These are phyloP conservation scores for Coniferiporia weirii DNA, from an alignment of 1,284 basidiomycete genomes.

Conservation along the genomic window DNA sequence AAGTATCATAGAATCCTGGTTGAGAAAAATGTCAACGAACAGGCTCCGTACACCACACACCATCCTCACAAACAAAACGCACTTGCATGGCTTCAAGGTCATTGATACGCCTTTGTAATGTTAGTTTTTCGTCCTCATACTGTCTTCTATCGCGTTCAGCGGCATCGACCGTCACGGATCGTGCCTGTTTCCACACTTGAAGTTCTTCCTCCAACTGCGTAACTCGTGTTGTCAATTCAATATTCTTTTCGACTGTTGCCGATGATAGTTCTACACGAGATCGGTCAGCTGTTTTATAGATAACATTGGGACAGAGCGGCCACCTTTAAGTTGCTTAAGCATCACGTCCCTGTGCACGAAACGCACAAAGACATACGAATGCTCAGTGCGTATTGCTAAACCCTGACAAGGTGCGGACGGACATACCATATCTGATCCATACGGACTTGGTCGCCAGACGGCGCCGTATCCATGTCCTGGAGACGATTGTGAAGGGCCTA, in stretches of 20 bases:
- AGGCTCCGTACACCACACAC: not conserved
- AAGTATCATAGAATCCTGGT: conserved; percentile 56
- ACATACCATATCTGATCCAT: conserved; percentile 9
- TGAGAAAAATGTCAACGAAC: not conserved
- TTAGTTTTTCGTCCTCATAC: conserved; percentile 58
- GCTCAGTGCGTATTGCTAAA: not conserved
- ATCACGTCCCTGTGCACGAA: conserved; percentile 4
- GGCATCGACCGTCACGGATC: conserved; percentile 50
- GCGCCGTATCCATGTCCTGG: conserved; percentile 1
- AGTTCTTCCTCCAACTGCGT: conserved; percentile 65
- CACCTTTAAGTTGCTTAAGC: conserved; percentile 15
- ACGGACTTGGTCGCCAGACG: not conserved
- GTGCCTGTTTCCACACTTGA: conserved; percentile 63
- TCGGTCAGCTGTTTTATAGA: not conserved
- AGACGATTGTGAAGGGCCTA: not conserved
- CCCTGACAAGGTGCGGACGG: not conserved
- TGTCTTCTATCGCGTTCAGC: conserved; percentile 54
- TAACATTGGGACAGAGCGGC: not conserved
- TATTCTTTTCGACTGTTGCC: conserved; percentile 56
- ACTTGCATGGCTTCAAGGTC: conserved; percentile 53
- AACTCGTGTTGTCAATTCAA: conserved; percentile 54
- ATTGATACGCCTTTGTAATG: conserved; percentile 56
- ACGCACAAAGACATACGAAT: not conserved
- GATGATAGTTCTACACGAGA: conserved; percentile 49
- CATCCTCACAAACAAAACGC: conserved; percentile 19